Percentiles rank a stretch among this genome's conserved stretches.
Conservation (phyloP, 352 stramenopile genomes). For the Globisporangium recalcitrans region DNA sequence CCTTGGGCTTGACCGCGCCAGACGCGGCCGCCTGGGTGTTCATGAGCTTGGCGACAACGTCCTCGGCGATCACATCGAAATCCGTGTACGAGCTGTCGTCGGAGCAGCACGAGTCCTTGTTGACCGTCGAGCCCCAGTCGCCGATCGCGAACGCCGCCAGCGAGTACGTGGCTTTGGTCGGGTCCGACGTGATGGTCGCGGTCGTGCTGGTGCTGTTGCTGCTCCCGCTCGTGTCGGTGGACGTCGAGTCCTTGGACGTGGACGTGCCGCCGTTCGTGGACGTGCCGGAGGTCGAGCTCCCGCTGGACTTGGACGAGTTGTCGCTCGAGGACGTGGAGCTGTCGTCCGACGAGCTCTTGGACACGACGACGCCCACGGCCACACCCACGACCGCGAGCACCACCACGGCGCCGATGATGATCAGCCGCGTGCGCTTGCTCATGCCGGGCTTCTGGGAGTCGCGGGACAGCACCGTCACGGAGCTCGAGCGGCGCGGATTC, state of each 20-base stretch:
- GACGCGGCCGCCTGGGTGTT: conserved; percentile 29
- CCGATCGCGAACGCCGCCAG: conserved; percentile 63
- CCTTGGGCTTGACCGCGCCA: conserved; percentile 31
- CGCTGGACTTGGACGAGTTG: conserved; percentile 6
- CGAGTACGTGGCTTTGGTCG: conserved; percentile 28
- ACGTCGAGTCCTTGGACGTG: neutral
- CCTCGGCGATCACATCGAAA: conserved; percentile 66
- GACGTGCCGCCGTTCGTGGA: conserved; percentile 8
- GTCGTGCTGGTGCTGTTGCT: neutral
- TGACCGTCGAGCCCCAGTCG: conserved; percentile 66
- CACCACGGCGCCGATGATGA: conserved; percentile 31
- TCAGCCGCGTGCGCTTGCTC: conserved; percentile 24
- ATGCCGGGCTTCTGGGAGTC: conserved; percentile 9
- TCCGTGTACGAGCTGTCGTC: conserved; percentile 51
- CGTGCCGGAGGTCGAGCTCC: neutral
- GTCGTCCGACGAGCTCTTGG: conserved; percentile 26
- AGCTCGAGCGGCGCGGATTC: conserved; percentile 10
- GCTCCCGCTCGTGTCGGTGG: neutral
- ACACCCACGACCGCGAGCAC: conserved; percentile 40
- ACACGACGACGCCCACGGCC: conserved; percentile 39
- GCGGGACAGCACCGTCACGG: conserved; percentile 13
- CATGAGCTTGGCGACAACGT: conserved; percentile 55
- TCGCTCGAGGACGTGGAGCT: conserved; percentile 12
- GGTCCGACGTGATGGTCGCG: conserved; percentile 15
- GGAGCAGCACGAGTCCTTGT: conserved; percentile 64